These are phyloP conservation scores for Ganoderma sinense DNA, from an alignment of 1,284 basidiomycete species.

Conservation along the genomic window DNA sequence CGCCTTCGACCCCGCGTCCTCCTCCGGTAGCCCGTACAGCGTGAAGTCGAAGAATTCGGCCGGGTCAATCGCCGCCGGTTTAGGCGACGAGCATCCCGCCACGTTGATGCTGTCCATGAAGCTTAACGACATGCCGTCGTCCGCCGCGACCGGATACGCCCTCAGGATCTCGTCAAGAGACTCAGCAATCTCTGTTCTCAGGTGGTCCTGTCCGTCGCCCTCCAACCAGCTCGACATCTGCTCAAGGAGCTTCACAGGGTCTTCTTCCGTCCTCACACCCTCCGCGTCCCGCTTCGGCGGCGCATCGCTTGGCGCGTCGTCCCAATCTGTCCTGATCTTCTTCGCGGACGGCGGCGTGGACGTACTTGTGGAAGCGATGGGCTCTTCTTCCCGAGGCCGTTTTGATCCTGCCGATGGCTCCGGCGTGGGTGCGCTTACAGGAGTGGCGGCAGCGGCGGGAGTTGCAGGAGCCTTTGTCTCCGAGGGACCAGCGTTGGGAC, in stretches of 20 bases:
- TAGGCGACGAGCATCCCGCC: conserved; percentile 26
- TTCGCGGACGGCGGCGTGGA: conserved; percentile 66
- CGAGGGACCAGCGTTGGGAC: conserved; percentile 21
- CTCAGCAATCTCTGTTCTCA: conserved; percentile 60
- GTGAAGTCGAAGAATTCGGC: conserved; percentile 73
- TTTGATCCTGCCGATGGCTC: conserved; percentile 50
- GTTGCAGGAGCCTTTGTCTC: conserved; percentile 44
- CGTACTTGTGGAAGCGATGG: conserved; percentile 40
- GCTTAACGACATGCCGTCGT: conserved; percentile 39
- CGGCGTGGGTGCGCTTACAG: conserved; percentile 36
- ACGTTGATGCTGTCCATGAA: conserved; percentile 34
- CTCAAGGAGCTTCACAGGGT: conserved; percentile 66
- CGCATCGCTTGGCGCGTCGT: conserved; percentile 61
- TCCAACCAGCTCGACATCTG: conserved; percentile 66
- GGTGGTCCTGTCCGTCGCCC: conserved; percentile 52
- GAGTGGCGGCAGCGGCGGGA: conserved; percentile 35
- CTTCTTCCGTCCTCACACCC: conserved; percentile 70
- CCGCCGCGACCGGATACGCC: conserved; percentile 50
- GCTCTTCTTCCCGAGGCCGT: conserved; percentile 68
- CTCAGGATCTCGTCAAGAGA: conserved; percentile 70
- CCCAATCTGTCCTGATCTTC: conserved; percentile 74
- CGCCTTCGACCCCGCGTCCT: conserved; percentile 64
- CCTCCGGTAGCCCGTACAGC: conserved; percentile 59
- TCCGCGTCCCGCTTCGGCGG: conserved; percentile 61
- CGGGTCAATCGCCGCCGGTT: conserved; percentile 29